These are phyloP conservation scores for Mycena vitilis DNA, from an alignment of 768 basidiomycete species.

Conservation along the genomic window DNA sequence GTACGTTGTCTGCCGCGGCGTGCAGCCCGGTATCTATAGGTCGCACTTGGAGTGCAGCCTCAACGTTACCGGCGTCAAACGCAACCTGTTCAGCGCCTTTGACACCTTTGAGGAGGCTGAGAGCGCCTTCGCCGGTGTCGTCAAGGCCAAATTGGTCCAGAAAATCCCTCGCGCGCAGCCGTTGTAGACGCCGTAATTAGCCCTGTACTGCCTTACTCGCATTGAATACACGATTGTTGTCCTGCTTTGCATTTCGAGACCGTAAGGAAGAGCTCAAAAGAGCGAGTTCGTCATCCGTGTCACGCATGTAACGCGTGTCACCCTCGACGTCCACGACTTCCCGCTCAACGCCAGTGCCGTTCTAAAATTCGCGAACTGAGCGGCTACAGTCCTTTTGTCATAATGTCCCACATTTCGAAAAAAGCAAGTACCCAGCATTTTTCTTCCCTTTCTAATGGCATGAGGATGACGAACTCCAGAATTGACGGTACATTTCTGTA, in stretches of 20 bases:
- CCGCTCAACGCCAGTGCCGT: not conserved
- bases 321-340: not conserved
- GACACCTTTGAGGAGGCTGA: not conserved
- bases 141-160: not conserved
- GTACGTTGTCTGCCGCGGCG: conserved; percentile 15
- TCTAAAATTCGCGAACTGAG: too few relatives aligned
- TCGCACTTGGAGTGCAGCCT: conserved; percentile 15
- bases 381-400: not conserved
- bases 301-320: not conserved
- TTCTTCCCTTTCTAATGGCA: too few relatives aligned
- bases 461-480: too few relatives aligned
- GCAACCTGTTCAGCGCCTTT: not conserved
- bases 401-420: not conserved
- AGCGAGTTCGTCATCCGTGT: not conserved
- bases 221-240: too few relatives aligned
- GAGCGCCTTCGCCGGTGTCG: not conserved
- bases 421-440: not conserved
- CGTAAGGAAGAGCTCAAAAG: too few relatives aligned
- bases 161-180: not conserved
- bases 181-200: too few relatives aligned
- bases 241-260: too few relatives aligned
- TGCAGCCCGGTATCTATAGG: not conserved
- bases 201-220: too few relatives aligned
- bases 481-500: too few relatives aligned
- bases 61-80: not conserved